Percentiles rank a stretch among this genome's conserved stretches.
These are phyloP conservation scores for Wickerhamiella dianesei DNA, from an alignment of 805 yeast genomes.

Conservation along the genomic window DNA sequence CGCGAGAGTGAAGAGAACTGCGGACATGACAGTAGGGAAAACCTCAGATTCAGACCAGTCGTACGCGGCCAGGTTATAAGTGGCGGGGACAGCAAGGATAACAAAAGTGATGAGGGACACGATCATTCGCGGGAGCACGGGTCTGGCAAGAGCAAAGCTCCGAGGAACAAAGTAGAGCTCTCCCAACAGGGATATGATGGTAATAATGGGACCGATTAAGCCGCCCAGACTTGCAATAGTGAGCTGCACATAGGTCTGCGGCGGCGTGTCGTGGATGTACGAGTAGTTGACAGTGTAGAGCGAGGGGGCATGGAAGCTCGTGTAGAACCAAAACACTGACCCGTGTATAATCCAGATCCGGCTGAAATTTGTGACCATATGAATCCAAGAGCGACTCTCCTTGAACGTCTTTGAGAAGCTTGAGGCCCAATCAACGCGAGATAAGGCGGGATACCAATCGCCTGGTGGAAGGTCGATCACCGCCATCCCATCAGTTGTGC, in stretches of 20 bases:
- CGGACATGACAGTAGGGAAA: constrained; percentile 30
- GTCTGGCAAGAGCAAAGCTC: constrained; percentile 57
- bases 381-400: constrained; percentile 68
- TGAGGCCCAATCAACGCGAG: constrained; percentile 49
- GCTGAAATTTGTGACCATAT: constrained; percentile 57
- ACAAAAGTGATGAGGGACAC: constrained; percentile 32
- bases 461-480: constrained; percentile 41
- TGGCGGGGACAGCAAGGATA: constrained; percentile 24
- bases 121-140: constrained; percentile 36
- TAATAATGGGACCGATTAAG: constrained; percentile 41
- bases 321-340: constrained; percentile 64
- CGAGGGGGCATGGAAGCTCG: constrained; percentile 52
- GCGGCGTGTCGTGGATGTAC: constrained; percentile 32
- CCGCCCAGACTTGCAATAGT: constrained; percentile 60
- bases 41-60: constrained; percentile 9
- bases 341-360: constrained; percentile 70
- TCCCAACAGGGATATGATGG: constrained; percentile 40
- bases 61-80: constrained; percentile 9
- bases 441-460: constrained; percentile 43
- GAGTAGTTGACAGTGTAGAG: constrained; percentile 48
- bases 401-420: constrained; percentile 62
- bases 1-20: constrained; percentile 45
- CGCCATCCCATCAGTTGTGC: constrained; percentile 31
- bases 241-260: constrained; percentile 41
- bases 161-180: constrained; percentile 59